These are phyloP conservation scores for rapeseed (Brassica napus) DNA, from an alignment of 345 rosid genomes.

Conservation along the genomic window DNA sequence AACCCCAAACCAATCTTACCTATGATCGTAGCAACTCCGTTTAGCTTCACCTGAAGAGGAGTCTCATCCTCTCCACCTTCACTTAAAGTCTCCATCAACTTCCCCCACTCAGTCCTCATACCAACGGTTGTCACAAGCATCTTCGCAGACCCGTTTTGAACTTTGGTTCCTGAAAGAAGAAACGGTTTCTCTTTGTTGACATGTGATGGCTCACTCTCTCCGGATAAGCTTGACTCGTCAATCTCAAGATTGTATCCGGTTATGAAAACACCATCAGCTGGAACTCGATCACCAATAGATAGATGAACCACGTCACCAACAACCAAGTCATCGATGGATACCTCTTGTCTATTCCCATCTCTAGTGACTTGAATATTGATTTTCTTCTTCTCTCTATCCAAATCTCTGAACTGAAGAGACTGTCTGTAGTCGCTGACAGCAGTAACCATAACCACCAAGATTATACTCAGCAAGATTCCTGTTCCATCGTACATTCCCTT, in stretches of 20 bases:
- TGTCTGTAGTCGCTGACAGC: conserved; percentile 89
- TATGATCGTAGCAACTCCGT: conserved; percentile 91
- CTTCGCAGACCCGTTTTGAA: conserved; percentile 77
- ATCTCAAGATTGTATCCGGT: conserved; percentile 73
- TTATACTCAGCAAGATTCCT: conserved; percentile 76
- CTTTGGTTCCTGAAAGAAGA: conserved; percentile 84
- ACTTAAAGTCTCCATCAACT: conserved; percentile 81
- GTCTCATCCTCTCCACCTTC: conserved; percentile 84
- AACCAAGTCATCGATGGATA: conserved; percentile 78
- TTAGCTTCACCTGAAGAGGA: conserved; percentile 93
- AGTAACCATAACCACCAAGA: conserved; percentile 80
- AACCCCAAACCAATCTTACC: conserved; percentile 89
- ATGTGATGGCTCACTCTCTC: conserved; percentile 81
- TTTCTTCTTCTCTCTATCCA: conserved; percentile 87
- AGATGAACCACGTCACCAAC: conserved; percentile 88
- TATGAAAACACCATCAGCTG: conserved; percentile 78
- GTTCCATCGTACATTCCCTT: conserved; percentile 81
- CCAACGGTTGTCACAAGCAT: conserved; percentile 92
- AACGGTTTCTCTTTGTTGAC: conserved; percentile 59
- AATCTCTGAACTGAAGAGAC: conserved; percentile 81
- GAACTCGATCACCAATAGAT: conserved; percentile 73
- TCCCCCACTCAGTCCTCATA: conserved; percentile 98
- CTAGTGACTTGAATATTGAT: conserved; percentile 72
- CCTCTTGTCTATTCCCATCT: conserved; percentile 63
- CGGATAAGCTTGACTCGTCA: conserved; percentile 82